These are phyloP conservation scores for Boletus coccyginus DNA, from an alignment of 768 basidiomycete species.

Conservation along the genomic window DNA sequence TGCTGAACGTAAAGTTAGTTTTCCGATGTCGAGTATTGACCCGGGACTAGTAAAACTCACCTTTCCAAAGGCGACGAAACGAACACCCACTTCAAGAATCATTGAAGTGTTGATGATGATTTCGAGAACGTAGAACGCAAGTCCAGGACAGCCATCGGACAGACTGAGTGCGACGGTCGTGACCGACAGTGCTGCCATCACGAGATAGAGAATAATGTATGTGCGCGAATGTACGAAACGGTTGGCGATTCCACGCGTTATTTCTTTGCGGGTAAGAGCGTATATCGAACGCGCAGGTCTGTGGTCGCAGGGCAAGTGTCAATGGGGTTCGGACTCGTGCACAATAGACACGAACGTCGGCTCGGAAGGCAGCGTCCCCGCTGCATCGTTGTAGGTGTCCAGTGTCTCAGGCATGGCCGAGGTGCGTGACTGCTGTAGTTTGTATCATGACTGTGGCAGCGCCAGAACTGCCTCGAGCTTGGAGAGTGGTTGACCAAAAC, in stretches of 20 bases:
- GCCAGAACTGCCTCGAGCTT: not conserved
- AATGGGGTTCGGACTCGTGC: conserved; percentile 6
- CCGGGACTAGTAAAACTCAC: conserved; percentile 46
- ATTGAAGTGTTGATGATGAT: conserved; percentile 85
- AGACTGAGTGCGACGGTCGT: conserved; percentile 84
- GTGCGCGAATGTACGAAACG: conserved; percentile 84
- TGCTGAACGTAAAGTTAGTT: conserved; percentile 48
- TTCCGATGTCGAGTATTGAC: not conserved
- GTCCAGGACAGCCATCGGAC: conserved; percentile 78
- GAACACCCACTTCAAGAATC: conserved; percentile 91
- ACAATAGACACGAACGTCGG: conserved; percentile 29
- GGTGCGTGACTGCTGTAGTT: not conserved
- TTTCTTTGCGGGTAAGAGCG: conserved; percentile 78
- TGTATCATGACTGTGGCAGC: conserved; percentile 7
- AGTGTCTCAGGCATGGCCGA: conserved; percentile 36
- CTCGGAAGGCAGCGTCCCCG: conserved; percentile 28
- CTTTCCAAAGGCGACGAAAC: conserved; percentile 90
- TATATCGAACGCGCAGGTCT: conserved; percentile 83
- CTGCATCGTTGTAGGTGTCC: conserved; percentile 33
- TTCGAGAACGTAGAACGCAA: conserved; percentile 89
- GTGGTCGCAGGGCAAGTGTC: conserved; percentile 19
- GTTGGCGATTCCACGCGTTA: conserved; percentile 82
- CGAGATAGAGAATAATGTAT: conserved; percentile 87
- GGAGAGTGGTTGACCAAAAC: conserved; percentile 21
- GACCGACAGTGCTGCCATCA: conserved; percentile 83